phyloP scores from a whole-genome alignment of 345 rosid species.

The Conringia planisiliqua region DNA sequence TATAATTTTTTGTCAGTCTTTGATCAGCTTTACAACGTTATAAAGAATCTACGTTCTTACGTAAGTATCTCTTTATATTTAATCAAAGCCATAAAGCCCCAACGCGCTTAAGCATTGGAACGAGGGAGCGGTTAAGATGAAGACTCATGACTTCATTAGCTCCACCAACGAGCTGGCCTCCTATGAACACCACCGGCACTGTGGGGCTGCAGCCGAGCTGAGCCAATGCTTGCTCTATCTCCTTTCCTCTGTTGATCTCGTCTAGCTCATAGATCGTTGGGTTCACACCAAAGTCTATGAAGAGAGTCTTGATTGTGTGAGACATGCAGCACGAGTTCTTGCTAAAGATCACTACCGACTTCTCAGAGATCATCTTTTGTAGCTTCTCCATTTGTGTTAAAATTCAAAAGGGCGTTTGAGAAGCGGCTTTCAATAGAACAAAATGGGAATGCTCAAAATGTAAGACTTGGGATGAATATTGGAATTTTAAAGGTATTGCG shows the following conservation, averaged over 20 bases:
- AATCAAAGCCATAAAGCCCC: slow-evolving; percentile 79
- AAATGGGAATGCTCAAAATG: background rate
- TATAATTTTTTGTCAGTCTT: background rate
- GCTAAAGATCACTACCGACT: slow-evolving; percentile 85
- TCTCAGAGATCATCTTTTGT: slow-evolving; percentile 55
- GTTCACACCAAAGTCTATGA: slow-evolving; percentile 68
- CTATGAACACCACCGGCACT: slow-evolving; percentile 73
- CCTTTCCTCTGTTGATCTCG: slow-evolving; percentile 56
- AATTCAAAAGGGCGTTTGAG: background rate
- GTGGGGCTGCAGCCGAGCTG: slow-evolving; percentile 68
- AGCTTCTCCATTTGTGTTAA: slow-evolving; percentile 71
- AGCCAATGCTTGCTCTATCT: slow-evolving; percentile 66
- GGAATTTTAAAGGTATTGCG: background rate
- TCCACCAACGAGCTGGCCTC: slow-evolving; percentile 81
- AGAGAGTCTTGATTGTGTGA: slow-evolving; percentile 66
- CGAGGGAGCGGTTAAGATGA: slow-evolving; percentile 68
- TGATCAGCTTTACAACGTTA: background rate
- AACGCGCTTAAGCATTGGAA: slow-evolving; percentile 62
- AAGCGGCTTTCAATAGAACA: background rate
- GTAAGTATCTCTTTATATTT: background rate
- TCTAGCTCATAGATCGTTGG: slow-evolving; percentile 68
- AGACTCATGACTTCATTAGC: slow-evolving; percentile 78
- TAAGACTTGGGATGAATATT: background rate
- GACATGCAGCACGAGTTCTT: slow-evolving; percentile 74
- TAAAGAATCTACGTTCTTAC: background rate